Conservation (phyloP, 176 grass and related monocot genomes). For the Avena eriantha region DNA sequence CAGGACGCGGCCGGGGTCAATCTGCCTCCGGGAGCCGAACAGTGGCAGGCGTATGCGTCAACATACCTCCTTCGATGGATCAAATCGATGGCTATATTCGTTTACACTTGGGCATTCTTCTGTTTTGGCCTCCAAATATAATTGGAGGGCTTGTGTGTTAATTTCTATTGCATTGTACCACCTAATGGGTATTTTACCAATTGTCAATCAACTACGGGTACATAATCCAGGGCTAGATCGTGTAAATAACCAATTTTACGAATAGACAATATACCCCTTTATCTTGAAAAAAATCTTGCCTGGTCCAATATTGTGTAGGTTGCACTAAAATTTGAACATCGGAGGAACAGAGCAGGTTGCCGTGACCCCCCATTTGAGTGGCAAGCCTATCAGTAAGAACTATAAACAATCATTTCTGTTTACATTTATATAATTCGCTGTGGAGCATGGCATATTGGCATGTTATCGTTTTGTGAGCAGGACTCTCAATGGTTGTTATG, state of each 20-base stretch:
- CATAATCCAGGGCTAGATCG: not conserved
- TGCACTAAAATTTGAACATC: conserved; percentile 75
- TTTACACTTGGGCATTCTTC: not conserved
- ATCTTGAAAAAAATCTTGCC: not conserved
- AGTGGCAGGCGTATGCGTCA: not conserved
- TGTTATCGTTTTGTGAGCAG: not conserved
- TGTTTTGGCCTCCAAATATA: not conserved
- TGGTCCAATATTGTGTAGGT: conserved; percentile 50
- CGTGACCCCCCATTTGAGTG: conserved; percentile 81
- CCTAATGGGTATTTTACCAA: not conserved
- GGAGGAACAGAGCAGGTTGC: conserved; percentile 61
- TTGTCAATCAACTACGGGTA: not conserved
- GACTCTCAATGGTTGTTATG: conserved; percentile 1
- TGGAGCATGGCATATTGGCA: not conserved
- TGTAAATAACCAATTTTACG: not conserved
- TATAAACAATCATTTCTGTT: conserved; percentile 3
- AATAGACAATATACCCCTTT: not conserved
- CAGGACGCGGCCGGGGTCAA: not conserved
- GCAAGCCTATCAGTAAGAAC: conserved; percentile 75
- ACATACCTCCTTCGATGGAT: not conserved
- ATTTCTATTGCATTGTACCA: not conserved
- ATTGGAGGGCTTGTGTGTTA: not conserved
- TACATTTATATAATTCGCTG: conserved; percentile 20
- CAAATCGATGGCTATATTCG: not conserved
- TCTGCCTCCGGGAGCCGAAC: not conserved